These are phyloP conservation scores for Rhodotorula sp. DNA, from an alignment of 1,284 basidiomycete species.

Conservation along the genomic window DNA sequence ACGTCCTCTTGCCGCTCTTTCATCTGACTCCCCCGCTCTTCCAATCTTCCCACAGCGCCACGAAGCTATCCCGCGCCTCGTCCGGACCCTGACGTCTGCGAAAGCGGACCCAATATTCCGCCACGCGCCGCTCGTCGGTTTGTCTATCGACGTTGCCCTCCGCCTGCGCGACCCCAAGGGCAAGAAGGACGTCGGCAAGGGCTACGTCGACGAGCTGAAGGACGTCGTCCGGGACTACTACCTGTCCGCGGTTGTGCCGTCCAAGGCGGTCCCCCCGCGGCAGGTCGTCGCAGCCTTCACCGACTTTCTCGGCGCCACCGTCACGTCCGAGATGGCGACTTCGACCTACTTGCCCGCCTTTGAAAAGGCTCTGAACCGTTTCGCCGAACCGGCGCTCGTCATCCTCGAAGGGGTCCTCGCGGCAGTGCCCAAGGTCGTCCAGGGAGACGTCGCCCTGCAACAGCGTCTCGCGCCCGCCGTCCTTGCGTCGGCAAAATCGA, in stretches of 20 bases:
- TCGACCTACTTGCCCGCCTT: conserved; percentile 60
- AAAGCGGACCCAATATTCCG: conserved; percentile 34
- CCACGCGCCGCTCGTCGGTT: conserved; percentile 42
- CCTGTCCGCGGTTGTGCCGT: conserved; percentile 36
- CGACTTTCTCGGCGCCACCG: conserved; percentile 61
- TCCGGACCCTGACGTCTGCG: conserved; percentile 21
- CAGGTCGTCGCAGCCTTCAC: conserved; percentile 41
- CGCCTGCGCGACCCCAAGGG: conserved; percentile 43
- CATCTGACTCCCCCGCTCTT: too few species aligned
- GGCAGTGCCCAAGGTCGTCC: conserved; percentile 57
- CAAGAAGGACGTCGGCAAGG: conserved; percentile 29
- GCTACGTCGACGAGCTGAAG: conserved; percentile 30
- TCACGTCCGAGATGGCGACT: conserved; percentile 58
- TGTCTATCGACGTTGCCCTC: conserved; percentile 44
- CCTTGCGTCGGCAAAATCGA: conserved; percentile 73
- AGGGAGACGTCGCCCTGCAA: conserved; percentile 59
- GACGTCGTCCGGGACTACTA: conserved; percentile 35
- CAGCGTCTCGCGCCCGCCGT: conserved; percentile 61
- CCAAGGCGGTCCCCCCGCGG: conserved; percentile 39
- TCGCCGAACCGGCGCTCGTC: conserved; percentile 60
- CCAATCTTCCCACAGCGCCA: conserved; percentile 5
- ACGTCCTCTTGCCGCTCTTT: background rate
- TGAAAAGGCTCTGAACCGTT: conserved; percentile 66
- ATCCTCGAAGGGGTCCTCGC: conserved; percentile 51
- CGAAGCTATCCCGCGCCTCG: conserved; percentile 19